Evolutionary conservation across 202 grass and related monocot genomes (phyloP).

Genomic region (Digitaria exilis): DNA sequence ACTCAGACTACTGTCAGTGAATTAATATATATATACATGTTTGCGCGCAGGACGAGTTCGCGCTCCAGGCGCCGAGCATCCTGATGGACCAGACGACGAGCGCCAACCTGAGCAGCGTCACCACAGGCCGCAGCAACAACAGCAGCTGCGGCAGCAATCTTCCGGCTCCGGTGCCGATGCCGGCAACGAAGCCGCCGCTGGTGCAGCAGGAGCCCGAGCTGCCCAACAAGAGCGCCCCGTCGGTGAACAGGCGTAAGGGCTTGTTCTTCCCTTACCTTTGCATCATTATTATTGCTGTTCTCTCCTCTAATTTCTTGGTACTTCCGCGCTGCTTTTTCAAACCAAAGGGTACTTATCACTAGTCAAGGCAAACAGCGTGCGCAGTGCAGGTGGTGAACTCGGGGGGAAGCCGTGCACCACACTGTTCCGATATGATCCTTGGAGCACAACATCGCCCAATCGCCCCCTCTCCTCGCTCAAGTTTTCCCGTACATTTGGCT

Average conservation of each 20-base stretch:
- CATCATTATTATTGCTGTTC: not conserved
- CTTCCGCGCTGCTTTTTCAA: not conserved
- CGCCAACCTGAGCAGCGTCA: conserved; percentile 49
- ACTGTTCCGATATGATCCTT: conserved; percentile 9
- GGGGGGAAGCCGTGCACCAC: not conserved
- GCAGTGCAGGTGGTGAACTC: not conserved
- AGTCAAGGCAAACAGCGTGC: conserved; percentile 15
- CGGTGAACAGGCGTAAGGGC: conserved; percentile 82
- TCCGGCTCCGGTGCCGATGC: conserved; percentile 30
- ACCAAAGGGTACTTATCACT: not conserved
- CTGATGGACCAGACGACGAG: conserved; percentile 68
- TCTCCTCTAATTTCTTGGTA: conserved; percentile 5
- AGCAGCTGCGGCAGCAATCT: conserved; percentile 56
- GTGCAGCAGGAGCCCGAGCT: conserved; percentile 59
- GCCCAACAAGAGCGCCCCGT: conserved; percentile 46
- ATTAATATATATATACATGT: not conserved
- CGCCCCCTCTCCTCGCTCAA: not conserved
- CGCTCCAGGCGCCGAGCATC: conserved; percentile 72
- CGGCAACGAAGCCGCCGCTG: conserved; percentile 45
- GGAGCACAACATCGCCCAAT: conserved; percentile 20
- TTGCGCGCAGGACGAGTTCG: conserved; percentile 68
- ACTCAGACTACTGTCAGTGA: not conserved
- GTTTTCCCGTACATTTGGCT: not conserved
- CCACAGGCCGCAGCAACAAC: conserved; percentile 59
- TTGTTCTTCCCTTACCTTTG: not conserved